Evolutionary conservation across 202 grass and related monocot species (phyloP).

Genomic region (Setaria italica): DNA sequence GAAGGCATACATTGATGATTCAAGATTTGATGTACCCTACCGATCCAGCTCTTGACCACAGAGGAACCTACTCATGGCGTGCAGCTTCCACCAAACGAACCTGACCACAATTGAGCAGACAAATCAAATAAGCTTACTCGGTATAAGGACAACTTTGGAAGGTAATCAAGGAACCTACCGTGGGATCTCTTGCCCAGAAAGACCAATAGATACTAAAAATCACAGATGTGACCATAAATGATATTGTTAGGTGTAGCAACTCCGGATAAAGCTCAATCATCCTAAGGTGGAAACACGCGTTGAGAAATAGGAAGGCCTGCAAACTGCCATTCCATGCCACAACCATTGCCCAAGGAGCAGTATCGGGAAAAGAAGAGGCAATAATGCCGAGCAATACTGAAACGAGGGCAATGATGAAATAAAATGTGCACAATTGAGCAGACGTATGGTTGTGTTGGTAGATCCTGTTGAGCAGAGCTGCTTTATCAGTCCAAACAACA

Average conservation of each 20-base stretch:
- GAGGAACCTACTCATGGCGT: neutral
- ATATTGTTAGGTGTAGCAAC: neutral
- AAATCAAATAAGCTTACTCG: neutral
- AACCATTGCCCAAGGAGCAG: neutral
- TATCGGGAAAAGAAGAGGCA: neutral
- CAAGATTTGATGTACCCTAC: neutral
- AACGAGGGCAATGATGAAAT: neutral
- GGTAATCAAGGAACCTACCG: neutral
- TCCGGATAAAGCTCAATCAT: neutral
- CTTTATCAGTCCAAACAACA: neutral
- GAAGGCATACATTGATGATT: neutral
- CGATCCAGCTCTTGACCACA: neutral
- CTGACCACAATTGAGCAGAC: neutral
- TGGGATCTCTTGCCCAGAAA: neutral
- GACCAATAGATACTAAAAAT: neutral
- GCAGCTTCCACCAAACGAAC: neutral
- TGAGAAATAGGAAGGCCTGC: neutral
- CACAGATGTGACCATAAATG: neutral
- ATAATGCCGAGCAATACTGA: neutral
- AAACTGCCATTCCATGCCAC: neutral
- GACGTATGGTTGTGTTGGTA: neutral
- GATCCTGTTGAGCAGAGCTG: neutral
- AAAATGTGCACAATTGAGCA: neutral
- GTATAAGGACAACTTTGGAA: neutral
- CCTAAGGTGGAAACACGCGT: neutral